Percentiles rank a stretch among this genome's conserved stretches.
Conservation (phyloP, 1,284 basidiomycete genomes). For the Malassezia globosa region DNA sequence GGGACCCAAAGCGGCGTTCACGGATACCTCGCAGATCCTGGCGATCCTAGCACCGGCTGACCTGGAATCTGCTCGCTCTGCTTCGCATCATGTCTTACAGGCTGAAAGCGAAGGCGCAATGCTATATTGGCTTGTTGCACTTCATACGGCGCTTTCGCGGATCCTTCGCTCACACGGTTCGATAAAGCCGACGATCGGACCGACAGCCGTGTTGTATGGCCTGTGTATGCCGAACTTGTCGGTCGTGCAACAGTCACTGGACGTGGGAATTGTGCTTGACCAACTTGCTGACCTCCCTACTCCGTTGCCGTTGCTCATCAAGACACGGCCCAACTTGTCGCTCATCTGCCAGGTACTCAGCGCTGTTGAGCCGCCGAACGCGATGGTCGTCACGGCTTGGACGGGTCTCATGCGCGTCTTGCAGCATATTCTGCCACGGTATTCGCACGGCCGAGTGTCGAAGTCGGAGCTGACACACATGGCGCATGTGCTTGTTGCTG, state of each 20-base stretch:
- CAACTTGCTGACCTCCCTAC: not conserved
- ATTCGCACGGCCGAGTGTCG: not conserved
- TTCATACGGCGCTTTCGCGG: not conserved
- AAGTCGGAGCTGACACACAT: not conserved
- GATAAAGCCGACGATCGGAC: not conserved
- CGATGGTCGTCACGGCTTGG: not conserved
- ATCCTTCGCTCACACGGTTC: not conserved
- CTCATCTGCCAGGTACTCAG: not conserved
- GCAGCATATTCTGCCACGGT: not conserved
- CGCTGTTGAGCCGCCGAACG: not conserved
- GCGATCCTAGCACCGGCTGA: not conserved
- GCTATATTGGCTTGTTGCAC: constrained; percentile 3
- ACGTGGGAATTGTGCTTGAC: not conserved
- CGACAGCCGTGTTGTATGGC: constrained; percentile 1
- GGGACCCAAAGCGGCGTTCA: not conserved
- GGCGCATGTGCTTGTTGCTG: not conserved
- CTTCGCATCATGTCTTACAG: not conserved
- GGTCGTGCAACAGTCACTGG: not conserved
- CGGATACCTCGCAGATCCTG: not conserved
- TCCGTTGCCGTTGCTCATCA: not conserved
- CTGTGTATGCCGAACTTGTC: not conserved
- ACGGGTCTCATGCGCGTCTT: not conserved
- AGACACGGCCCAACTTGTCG: not conserved
- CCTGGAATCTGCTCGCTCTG: not conserved
- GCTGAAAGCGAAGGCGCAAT: not conserved